Evolutionary conservation across 306 rosid species (phyloP).

Genomic region (Pachyrhizus erosus): DNA sequence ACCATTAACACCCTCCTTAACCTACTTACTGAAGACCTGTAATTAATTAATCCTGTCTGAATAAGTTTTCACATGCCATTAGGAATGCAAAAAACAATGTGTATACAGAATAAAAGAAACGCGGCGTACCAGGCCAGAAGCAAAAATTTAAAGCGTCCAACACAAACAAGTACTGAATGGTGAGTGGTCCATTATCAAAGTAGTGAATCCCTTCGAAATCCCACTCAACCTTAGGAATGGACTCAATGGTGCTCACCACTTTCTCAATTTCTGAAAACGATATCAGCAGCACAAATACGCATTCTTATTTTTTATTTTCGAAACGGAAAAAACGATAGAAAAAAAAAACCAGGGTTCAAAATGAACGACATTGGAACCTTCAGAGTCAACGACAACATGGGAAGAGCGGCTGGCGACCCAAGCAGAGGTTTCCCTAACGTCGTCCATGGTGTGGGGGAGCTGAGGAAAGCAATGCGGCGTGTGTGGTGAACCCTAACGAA

Average conservation of each 20-base stretch:
- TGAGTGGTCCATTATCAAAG: constrained; percentile 89
- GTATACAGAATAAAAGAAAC: background rate
- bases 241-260: constrained; percentile 67
- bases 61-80: background rate
- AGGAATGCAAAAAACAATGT: background rate
- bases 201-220: constrained; percentile 99
- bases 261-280: constrained; percentile 77
- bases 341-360: background rate
- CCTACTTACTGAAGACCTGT: background rate
- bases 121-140: constrained; percentile 87
- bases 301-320: background rate
- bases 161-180: constrained; percentile 90
- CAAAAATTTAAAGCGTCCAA: constrained; percentile 93
- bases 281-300: background rate
- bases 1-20: background rate
- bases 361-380: constrained; percentile 57
- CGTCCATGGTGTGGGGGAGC: constrained; percentile 65
- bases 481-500: constrained; percentile 46
- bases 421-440: constrained; percentile 86
- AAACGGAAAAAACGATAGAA: background rate
- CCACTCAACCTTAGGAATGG: constrained; percentile 88
- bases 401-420: constrained; percentile 90
- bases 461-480: constrained; percentile 38
- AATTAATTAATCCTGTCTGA: background rate
- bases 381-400: constrained; percentile 80